A percentile compares a stretch with the other conserved stretches of the same genome.
phyloP scores from a whole-genome alignment of 2,329 filamentous ascomycete genomes.

The Epichloe sibirici region DNA sequence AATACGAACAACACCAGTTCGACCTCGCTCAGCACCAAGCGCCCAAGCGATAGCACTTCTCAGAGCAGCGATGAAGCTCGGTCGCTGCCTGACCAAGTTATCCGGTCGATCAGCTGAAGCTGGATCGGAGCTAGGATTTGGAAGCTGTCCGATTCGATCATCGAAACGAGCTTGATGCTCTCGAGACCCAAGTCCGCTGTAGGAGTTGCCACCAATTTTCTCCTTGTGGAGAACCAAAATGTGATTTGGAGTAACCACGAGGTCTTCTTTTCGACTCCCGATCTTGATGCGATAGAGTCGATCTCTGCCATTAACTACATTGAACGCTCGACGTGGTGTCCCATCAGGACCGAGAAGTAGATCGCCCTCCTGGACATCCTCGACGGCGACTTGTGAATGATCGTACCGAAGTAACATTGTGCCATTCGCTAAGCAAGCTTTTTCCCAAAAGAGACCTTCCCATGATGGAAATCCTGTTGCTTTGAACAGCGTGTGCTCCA shows the following conservation, averaged over 20 bases:
- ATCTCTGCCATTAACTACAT: conserved; percentile 34
- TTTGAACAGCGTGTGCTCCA: conserved; percentile 94
- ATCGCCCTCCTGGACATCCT: conserved; percentile 37
- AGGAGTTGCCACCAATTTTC: conserved; percentile 8
- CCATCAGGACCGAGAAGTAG: conserved; percentile 37
- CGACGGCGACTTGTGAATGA: conserved; percentile 30
- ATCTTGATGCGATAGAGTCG: conserved; percentile 36
- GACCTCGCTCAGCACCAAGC: too few species aligned
- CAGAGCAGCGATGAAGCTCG: too few species aligned
- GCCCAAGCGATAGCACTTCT: too few species aligned
- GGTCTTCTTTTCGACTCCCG: conserved; percentile 27
- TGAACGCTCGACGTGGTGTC: conserved; percentile 33
- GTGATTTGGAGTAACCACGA: conserved; percentile 36
- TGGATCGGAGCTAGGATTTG: too few species aligned
- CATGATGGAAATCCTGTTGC: conserved; percentile 93
- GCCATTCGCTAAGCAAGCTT: conserved; percentile 29
- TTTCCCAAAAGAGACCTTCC: conserved; percentile 92
- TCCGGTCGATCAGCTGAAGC: too few species aligned
- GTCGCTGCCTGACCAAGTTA: too few species aligned
- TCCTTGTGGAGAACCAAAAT: conserved; percentile 32
- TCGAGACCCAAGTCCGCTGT: too few species aligned
- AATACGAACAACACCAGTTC: too few species aligned
- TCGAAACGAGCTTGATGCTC: too few species aligned
- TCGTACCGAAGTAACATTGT: conserved; percentile 32
- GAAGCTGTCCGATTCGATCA: too few species aligned